A percentile compares a stretch with the other conserved stretches of the same genome.
Evolutionary conservation across 2,329 filamentous ascomycete genomes (phyloP).

Genomic region (Ophiosphaerella narmari): DNA sequence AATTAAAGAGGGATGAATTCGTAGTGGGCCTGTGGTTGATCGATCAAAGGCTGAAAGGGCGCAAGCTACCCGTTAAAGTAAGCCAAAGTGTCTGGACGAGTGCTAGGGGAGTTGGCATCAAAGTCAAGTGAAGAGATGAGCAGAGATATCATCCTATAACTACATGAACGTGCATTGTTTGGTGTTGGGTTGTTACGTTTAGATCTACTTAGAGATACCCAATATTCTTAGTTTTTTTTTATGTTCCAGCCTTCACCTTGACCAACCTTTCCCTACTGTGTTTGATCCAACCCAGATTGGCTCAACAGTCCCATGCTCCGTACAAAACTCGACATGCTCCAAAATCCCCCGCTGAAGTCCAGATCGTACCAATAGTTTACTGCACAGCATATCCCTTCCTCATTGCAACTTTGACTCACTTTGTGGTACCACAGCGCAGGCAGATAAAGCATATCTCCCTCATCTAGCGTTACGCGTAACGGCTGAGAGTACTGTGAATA

Average conservation of each 20-base stretch:
- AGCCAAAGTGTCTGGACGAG: slow-evolving; percentile 78
- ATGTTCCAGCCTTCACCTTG: not conserved
- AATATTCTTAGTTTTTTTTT: slow-evolving; percentile 6
- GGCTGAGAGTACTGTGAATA: slow-evolving; percentile 66
- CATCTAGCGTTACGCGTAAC: slow-evolving; percentile 68
- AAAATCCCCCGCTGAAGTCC: slow-evolving; percentile 73
- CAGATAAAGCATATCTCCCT: slow-evolving; percentile 81
- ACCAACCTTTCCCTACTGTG: not conserved
- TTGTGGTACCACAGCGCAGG: slow-evolving; percentile 85
- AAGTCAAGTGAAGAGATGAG: slow-evolving; percentile 33
- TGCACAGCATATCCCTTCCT: slow-evolving; percentile 74
- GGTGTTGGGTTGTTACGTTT: slow-evolving; percentile 17
- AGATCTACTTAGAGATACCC: slow-evolving; percentile 33
- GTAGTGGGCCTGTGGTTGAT: slow-evolving; percentile 84
- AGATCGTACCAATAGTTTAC: slow-evolving; percentile 90
- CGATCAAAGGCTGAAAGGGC: slow-evolving; percentile 77
- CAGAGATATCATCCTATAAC: too few species aligned
- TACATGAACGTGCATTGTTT: slow-evolving; percentile 8
- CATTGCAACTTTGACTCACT: slow-evolving; percentile 70
- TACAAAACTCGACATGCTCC: slow-evolving; percentile 62
- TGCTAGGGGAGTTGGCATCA: slow-evolving; percentile 55
- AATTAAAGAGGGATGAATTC: slow-evolving; percentile 71
- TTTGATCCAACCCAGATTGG: slow-evolving; percentile 4
- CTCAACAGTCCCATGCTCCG: slow-evolving; percentile 34
- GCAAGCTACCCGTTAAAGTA: slow-evolving; percentile 75